phyloP scores from a whole-genome alignment of 192 early-diverging fungal genomes.

The Backusella circina region DNA sequence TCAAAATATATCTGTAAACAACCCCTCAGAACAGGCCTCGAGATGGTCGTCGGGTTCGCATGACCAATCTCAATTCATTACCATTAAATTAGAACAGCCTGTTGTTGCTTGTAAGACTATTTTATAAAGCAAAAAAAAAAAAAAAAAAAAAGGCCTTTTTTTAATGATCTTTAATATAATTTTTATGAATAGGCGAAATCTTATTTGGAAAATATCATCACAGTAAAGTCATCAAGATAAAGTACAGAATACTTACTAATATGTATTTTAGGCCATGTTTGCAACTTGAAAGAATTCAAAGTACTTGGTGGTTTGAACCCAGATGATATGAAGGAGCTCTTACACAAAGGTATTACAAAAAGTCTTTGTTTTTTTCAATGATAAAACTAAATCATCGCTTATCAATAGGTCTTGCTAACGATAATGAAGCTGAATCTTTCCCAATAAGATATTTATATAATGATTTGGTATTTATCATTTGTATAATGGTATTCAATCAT shows the following conservation, averaged over 20 bases:
- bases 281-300: slow-evolving; percentile 97
- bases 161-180: background rate
- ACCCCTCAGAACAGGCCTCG: slow-evolving; percentile 85
- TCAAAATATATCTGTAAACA: slow-evolving; percentile 75
- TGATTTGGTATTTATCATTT: slow-evolving; percentile 50
- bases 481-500: background rate
- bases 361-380: background rate
- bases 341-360: slow-evolving; percentile 59
- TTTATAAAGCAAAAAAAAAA: background rate
- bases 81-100: slow-evolving; percentile 82
- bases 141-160: background rate
- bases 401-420: slow-evolving; percentile 52
- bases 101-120: slow-evolving; percentile 72
- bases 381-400: background rate
- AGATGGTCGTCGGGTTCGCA: slow-evolving; percentile 86
- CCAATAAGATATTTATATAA: slow-evolving; percentile 70
- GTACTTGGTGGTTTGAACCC: slow-evolving; percentile 83
- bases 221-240: slow-evolving; percentile 17
- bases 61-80: slow-evolving; percentile 91
- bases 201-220: slow-evolving; percentile 96
- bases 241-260: background rate
- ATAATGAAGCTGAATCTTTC: slow-evolving; percentile 85
- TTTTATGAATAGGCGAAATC: slow-evolving; percentile 60
- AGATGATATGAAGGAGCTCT: slow-evolving; percentile 85
- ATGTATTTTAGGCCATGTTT: slow-evolving; percentile 64